Base-by-base conservation (phyloP, 2,329 filamentous ascomycete species). In the Hirsutella thompsonii region DNA sequence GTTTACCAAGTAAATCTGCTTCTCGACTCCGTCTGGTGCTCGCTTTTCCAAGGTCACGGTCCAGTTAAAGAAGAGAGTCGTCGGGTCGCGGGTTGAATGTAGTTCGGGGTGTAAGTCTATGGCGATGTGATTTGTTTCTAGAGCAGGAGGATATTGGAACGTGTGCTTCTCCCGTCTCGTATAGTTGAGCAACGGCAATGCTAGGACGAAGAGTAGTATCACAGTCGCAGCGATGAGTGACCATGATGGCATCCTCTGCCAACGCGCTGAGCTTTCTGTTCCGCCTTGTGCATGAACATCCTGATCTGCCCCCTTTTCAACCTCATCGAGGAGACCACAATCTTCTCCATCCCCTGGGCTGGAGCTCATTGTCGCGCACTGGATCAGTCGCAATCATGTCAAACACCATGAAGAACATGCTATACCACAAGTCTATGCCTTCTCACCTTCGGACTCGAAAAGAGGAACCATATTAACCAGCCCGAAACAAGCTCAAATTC, bases 1-100 rank as follows among this genome's bases (percentile, higher is more conserved):
- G 20, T 54, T 54, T 10, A 54, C 44, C 8, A 52, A 48, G 38
- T 52, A 54, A 3, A 54, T 49, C 23, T 41, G 39, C 42, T 53
- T 54, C 43, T 49, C 42, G 19, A 54, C 52, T 2, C 50, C 50
- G 16, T 53, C 51, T 4, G 51, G 51, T 11, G 46, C 33, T 30
- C 41, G 41, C 4, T 18, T 33, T 6, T 44, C 49, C 13, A 42
- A n/a, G 0, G 47, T 51, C 16, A 52, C 37, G 36, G 47, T 48
- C 50, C 50, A 52, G 14, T 47, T 36, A 34, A 52, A 47, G 3
- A 40, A 37, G 6, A 50, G 40, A 2, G 47, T 48, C 16, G 39
- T 43, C 10, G 46, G 42, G 20, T 39, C 34, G 26, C 49, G 42
- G 6, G 36, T 26, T 10, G n/a, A 26, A 37, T 51, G 49, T 21